A percentile compares a stretch with the other conserved stretches of the same genome.
Conservation (phyloP, 441 rosid genomes). For the Raphanus hybrid region DNA sequence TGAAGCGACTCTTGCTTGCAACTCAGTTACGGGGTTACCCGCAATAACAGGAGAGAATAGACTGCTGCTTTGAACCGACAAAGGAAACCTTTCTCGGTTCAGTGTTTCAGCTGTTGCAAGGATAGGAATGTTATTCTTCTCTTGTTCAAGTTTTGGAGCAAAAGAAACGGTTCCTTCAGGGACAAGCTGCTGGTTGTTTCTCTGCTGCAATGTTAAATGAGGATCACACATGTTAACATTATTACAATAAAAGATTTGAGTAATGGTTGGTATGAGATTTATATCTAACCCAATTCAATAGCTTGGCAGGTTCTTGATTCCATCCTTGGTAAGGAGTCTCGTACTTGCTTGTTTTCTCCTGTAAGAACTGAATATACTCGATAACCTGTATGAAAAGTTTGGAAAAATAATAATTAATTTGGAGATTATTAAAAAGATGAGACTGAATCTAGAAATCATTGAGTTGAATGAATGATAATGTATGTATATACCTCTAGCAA, state of each 20-base stretch:
- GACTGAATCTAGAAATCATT: neutral
- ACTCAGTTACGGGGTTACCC: constrained; percentile 5
- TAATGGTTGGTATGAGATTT: too few species aligned
- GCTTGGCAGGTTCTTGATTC: constrained; percentile 34
- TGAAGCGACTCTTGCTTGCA: constrained; percentile 17
- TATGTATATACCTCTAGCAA: constrained; percentile 75
- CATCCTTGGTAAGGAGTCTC: constrained; percentile 56
- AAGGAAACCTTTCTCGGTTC: constrained; percentile 18
- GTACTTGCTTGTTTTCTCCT: constrained; percentile 65
- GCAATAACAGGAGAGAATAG: constrained; percentile 36
- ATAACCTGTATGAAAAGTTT: constrained; percentile 53
- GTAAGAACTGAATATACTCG: constrained; percentile 78
- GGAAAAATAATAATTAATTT: neutral
- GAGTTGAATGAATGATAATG: neutral
- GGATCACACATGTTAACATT: constrained; percentile 14
- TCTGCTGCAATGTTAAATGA: constrained; percentile 49
- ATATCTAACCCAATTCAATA: constrained; percentile 63
- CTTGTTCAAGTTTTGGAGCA: constrained; percentile 63
- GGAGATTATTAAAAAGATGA: neutral
- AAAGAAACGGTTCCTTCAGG: constrained; percentile 53
- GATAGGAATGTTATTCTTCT: constrained; percentile 47
- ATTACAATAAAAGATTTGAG: neutral
- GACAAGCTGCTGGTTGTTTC: constrained; percentile 49
- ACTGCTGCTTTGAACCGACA: constrained; percentile 51
- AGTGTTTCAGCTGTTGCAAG: neutral